Conservation (phyloP, 1,284 basidiomycete species). For the Ceratobasidium sp. region DNA sequence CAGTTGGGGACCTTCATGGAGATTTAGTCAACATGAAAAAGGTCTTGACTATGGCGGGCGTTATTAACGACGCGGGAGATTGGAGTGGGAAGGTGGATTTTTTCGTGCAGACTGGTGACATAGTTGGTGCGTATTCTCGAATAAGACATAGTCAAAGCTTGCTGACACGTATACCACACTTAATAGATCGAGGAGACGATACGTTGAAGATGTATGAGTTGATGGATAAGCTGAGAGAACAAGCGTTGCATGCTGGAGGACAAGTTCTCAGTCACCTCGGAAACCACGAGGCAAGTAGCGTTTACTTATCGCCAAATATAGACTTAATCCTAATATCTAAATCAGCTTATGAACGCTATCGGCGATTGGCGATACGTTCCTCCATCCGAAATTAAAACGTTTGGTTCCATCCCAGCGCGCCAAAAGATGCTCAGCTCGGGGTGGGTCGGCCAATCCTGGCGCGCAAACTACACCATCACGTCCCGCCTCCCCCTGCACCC, state of each 20-base stretch:
- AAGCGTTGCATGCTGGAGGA: conserved; percentile 78
- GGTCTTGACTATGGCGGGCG: conserved; percentile 81
- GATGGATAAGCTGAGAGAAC: conserved; percentile 84
- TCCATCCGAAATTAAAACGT: conserved; percentile 81
- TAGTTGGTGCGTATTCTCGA: conserved; percentile 78
- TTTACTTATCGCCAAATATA: neutral
- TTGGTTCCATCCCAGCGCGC: conserved; percentile 77
- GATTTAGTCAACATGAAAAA: conserved; percentile 77
- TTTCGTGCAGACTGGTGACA: conserved; percentile 94
- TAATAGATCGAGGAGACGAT: conserved; percentile 77
- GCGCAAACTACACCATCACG: conserved; percentile 86
- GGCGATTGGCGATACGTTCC: conserved; percentile 85
- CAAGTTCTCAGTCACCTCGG: conserved; percentile 82
- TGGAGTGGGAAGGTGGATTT: conserved; percentile 86
- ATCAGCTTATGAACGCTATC: conserved; percentile 80
- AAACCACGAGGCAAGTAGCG: conserved; percentile 78
- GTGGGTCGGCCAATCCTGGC: conserved; percentile 85
- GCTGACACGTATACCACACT: conserved; percentile 1
- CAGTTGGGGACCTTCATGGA: conserved; percentile 86
- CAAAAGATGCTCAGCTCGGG: conserved; percentile 80
- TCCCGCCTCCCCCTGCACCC: conserved; percentile 84
- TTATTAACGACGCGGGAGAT: conserved; percentile 74
- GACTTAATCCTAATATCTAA: conserved; percentile 52
- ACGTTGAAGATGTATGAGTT: conserved; percentile 84
- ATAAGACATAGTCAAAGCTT: conserved; percentile 10